Base-by-base conservation (phyloP, 345 rosid species). In the Pugionium cornutum region DNA sequence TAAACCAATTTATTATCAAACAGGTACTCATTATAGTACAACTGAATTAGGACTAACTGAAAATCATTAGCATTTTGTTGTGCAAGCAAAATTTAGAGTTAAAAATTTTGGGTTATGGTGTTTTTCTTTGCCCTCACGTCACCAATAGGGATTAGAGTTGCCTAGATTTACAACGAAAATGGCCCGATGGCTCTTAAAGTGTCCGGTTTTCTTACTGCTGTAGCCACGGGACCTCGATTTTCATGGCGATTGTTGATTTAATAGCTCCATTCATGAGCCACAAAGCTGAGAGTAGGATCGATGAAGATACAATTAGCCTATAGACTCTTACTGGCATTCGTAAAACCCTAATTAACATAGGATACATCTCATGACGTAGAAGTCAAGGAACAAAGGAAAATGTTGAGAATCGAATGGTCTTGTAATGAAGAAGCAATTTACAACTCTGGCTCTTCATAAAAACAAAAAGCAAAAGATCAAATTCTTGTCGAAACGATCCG, bases 211-310 rank as follows among this genome's bases (percentile, higher is more conserved):
- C 64, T 85, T 7, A 79, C 83, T 9, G 78, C 89, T 1, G 83
- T 82, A 9, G 82, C 89, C 0, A 79, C 0, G 91, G 86, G 18
- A 83, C 85, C 40, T 72, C n/a, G n/a, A n/a, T 18, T 18, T 18
- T 18, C 66, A 87, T 80, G 89, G 79, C 92, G 0, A 62, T 86
- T 28, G 89, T 86, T 26, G 92, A 86, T 65, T 81, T 86, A 28
- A 77, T 84, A 8, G 82, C 86, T 5, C 76, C 80, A 1, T 73
- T 83, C 28, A 80, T 72, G 86, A 75, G 64, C 51, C 62, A 66
- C 0, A 81, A 74, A 64, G 55, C 80, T 56, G 83, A 70, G 11
- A 44, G 36, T 31, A 82, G 62, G 40, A 18, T 18, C 18, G 18
- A 3, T 53, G 6, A 70, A 25, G 74, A 82, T 83, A 49, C 85